Evolutionary conservation across 345 rosid species (phyloP), one percentile per base, ranked within the genome.

Genomic region (Mangifera indica): DNA sequence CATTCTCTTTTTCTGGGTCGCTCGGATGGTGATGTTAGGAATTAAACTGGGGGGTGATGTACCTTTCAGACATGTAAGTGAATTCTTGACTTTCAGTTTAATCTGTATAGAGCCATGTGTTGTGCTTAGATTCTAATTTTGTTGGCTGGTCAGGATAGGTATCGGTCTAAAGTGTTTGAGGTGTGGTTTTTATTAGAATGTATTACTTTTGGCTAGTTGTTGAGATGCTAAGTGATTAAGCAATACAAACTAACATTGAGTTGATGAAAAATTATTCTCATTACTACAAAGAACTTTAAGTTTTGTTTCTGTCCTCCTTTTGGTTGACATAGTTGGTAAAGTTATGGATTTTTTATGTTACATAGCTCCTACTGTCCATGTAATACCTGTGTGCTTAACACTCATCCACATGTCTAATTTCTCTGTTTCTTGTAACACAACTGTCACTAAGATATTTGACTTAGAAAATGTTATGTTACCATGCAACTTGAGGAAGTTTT

Each of bases 1-100:
- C 79, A 95, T 95, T 74, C 82, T 92, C 56, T 95, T 92, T 69
- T 95, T 95, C 68, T 95, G 99, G 98, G 98, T 95, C 80, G 99
- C 97, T 74, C 90, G 98, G 45, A 95, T 92, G 99, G 98, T 92
- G 73, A 91, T 92, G 98, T 67, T 88, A 78, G 94, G 99, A 71
- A 89, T 89, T 60, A 83, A 82, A 77, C 77, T 95, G 71, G 91
- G 97, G 73, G 94, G 96, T 61, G 96, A 92, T 61, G 93, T 92
- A 65, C 98, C 99, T 34, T 95, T 95, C 68, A 84, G 85, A 55
- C 88, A 91, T 93, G 98, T 92, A 67, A 68, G 80, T 69, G 29
- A 76, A 71, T 66, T 40, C 1, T 24, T 68, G 22, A 10, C 8
- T 32, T 70, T 18, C 63, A n/a, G 44, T 54, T 42, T 49, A 70